Base-by-base conservation (phyloP, 306 rosid genomes). In the Cucurbita maxima region DNA sequence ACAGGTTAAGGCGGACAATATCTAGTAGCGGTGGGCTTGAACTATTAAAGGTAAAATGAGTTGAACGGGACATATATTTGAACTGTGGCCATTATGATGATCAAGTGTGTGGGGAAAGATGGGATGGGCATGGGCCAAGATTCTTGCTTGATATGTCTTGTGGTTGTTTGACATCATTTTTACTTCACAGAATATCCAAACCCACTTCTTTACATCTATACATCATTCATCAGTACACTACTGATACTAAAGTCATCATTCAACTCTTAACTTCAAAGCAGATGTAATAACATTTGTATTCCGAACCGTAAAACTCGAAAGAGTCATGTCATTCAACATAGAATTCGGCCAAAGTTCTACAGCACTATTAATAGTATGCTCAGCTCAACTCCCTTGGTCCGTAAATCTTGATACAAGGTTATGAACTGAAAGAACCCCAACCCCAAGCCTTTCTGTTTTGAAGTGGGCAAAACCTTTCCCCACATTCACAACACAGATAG, bases 401-500 rank as follows among this genome's bases (percentile, higher is more conserved):
- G 3, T 30, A 30, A 3, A 3, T 30, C 34, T 2, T 3, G 3
- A 2, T 30, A 30, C 0, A 30, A 30, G 3, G 34, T 30, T 30
- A 30, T 60, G 19, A 36, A 15, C 37, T 14, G 67, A 60, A 60
- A 60, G 67, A 60, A 60, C 22, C 20, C 45, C 37, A 1, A 38
- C 20, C 45, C 37, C 4, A 38, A 43, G 54, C 13, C 1, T 48
- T 13, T 67, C 45, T 44, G 38, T 67, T 67, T 67, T 47, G 18
- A 67, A 45, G 73, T 67, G 73, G 41, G 38, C n/a, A 67, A 44
- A 67, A 67, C 38, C 73, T 56, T 22, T 68, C 20, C 73, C 73
- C 73, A 68, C 56, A 9, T 18, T 19, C 36, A 41, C 70, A 18
- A 41, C 30, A 18, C 16, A 43, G 71, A 64, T 64, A 64, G 51